Evolutionary conservation across 352 stramenopile genomes (phyloP).

Genomic region (Phytophthora sansomeana): DNA sequence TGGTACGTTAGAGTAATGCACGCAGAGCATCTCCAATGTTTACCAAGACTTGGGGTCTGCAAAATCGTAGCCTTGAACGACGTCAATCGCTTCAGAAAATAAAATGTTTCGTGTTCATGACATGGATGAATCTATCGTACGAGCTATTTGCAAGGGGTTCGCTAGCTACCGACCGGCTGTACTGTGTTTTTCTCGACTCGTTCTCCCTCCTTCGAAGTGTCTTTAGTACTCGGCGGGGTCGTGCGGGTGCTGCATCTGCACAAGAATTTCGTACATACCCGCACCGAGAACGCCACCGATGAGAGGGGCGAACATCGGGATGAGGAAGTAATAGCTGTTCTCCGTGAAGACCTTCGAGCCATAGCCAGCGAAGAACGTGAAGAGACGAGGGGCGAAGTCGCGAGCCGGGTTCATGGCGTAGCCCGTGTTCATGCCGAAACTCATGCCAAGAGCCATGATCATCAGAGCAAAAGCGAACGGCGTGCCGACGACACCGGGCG

Average conservation of each 20-base stretch:
- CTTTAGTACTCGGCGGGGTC: constrained; percentile 25
- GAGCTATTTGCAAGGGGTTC: constrained; percentile 20
- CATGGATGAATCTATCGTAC: constrained; percentile 25
- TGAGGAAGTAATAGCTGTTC: constrained; percentile 65
- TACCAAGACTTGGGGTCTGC: constrained; percentile 13
- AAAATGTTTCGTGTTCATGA: constrained; percentile 13
- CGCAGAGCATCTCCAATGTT: too few relatives aligned
- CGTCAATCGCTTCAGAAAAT: too few relatives aligned
- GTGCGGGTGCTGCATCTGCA: constrained; percentile 62
- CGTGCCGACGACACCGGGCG: constrained; percentile 41
- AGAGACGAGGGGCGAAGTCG: constrained; percentile 50
- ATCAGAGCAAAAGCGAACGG: constrained; percentile 60
- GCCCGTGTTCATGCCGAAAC: constrained; percentile 58
- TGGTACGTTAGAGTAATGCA: background rate
- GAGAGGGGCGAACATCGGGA: constrained; percentile 61
- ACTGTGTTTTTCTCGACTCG: constrained; percentile 14
- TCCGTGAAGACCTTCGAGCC: constrained; percentile 65
- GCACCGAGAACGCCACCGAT: constrained; percentile 53
- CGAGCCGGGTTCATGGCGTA: constrained; percentile 60
- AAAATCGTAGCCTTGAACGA: too few relatives aligned
- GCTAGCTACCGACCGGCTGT: constrained; percentile 9
- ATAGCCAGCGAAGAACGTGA: constrained; percentile 63
- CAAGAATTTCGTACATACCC: constrained; percentile 55
- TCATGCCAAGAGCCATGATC: constrained; percentile 69
- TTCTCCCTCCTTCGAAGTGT: background rate